Percentiles rank a stretch among this genome's conserved stretches.
Conservation (phyloP, 2,329 filamentous ascomycete species). For the Xylariomycetidae sp. region DNA sequence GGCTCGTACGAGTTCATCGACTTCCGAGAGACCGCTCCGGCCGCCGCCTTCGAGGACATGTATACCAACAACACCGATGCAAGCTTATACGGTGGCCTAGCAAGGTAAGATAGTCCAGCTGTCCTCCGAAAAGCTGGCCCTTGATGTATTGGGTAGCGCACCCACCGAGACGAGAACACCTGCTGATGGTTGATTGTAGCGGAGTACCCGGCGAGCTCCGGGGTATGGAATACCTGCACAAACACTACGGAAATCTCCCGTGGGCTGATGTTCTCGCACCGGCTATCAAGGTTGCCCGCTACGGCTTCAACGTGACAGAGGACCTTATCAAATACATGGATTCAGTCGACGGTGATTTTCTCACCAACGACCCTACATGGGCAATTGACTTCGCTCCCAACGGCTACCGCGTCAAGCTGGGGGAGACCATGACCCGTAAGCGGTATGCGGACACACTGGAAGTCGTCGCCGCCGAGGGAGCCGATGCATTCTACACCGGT, state of each 20-base stretch:
- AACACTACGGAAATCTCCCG: conserved; percentile 56
- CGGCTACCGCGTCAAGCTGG: conserved; percentile 26
- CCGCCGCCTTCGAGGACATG: conserved; percentile 76
- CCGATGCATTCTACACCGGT: conserved; percentile 40
- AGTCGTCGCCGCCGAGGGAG: conserved; percentile 40
- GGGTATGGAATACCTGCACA: conserved; percentile 70
- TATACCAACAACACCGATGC: conserved; percentile 63
- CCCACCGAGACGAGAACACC: no score
- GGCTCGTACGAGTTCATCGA: conserved; percentile 81
- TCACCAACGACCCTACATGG: conserved; percentile 69
- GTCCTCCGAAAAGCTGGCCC: no score
- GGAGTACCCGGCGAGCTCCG: conserved; percentile 68
- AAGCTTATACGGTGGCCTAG: conserved; percentile 66
- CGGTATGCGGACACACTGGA: conserved; percentile 53
- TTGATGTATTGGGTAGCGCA: no score
- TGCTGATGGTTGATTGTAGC: conserved; percentile 34
- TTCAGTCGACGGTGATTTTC: conserved; percentile 51
- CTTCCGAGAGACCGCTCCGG: conserved; percentile 80
- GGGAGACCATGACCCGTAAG: conserved; percentile 37
- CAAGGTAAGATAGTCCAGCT: conserved; percentile 60
- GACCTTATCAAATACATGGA: conserved; percentile 67
- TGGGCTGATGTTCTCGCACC: conserved; percentile 67
- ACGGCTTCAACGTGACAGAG: conserved; percentile 66
- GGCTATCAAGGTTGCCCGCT: conserved; percentile 64
- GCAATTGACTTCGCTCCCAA: conserved; percentile 71